phyloP scores from a whole-genome alignment of 352 stramenopile genomes.

The Achlya hypogyna region DNA sequence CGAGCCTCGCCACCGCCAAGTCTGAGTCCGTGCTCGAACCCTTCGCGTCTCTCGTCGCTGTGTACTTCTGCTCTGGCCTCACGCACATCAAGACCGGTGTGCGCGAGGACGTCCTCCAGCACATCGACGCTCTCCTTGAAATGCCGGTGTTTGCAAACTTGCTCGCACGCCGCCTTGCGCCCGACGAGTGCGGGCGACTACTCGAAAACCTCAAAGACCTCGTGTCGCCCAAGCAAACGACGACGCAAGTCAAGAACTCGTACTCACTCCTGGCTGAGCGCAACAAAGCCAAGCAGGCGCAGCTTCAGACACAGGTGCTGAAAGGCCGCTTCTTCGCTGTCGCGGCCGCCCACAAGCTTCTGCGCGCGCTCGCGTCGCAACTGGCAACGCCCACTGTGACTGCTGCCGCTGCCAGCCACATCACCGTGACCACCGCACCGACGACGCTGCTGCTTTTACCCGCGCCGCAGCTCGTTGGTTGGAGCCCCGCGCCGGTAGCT shows the following conservation, averaged over 20 bases:
- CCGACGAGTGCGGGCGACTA: slow-evolving; percentile 47
- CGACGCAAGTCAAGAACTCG: slow-evolving; percentile 69
- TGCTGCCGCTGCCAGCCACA: too few species aligned
- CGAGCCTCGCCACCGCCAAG: slow-evolving; percentile 23
- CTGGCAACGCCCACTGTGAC: too few species aligned
- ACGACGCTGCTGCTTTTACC: background rate
- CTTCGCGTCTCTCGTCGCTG: slow-evolving; percentile 60
- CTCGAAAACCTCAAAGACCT: slow-evolving; percentile 77
- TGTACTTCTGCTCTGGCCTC: slow-evolving; percentile 73
- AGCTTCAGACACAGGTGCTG: slow-evolving; percentile 1
- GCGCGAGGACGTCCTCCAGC: slow-evolving; percentile 55
- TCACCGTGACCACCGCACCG: background rate
- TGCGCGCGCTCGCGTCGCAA: background rate
- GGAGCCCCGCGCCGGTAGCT: background rate
- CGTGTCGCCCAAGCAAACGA: slow-evolving; percentile 45
- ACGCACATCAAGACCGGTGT: slow-evolving; percentile 73
- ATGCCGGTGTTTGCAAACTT: slow-evolving; percentile 34
- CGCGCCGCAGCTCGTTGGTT: background rate
- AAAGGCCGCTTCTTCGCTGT: slow-evolving; percentile 13
- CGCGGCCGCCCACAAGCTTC: slow-evolving; percentile 5
- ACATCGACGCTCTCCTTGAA: slow-evolving; percentile 60
- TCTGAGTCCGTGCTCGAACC: slow-evolving; percentile 30
- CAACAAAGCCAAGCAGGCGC: background rate
- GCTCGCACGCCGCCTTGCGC: slow-evolving; percentile 38
- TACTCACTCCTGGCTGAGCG: slow-evolving; percentile 48